Evolutionary conservation across 139 green algal species (phyloP).

Genomic region (Haematococcus lacustris): DNA sequence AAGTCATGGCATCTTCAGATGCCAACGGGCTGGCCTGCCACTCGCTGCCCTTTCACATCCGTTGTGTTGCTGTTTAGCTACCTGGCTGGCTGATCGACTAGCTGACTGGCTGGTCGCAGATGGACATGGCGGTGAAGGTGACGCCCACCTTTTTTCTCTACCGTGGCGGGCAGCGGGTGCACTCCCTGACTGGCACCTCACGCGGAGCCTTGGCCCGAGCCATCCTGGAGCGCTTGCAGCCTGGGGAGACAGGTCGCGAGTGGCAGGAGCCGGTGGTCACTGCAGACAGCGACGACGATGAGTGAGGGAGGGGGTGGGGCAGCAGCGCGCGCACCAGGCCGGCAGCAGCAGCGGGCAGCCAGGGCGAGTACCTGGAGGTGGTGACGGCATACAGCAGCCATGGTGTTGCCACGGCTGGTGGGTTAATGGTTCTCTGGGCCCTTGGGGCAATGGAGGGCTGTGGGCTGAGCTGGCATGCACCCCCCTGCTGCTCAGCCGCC

Average conservation of each 20-base stretch:
- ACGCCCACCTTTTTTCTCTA: constrained; percentile 70
- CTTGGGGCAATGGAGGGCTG: too few species aligned
- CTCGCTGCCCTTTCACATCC: not conserved
- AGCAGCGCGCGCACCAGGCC: too few species aligned
- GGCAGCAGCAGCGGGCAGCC: too few species aligned
- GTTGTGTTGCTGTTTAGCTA: not conserved
- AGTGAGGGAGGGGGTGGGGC: not conserved
- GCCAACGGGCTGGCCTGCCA: constrained; percentile 6
- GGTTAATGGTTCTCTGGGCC: too few species aligned
- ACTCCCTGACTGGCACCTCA: constrained; percentile 44
- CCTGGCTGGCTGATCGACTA: too few species aligned
- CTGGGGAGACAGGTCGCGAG: constrained; percentile 17
- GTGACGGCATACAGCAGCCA: too few species aligned
- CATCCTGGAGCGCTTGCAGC: constrained; percentile 20
- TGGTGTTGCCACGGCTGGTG: too few species aligned
- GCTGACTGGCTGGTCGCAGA: not conserved
- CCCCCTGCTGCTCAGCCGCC: too few species aligned
- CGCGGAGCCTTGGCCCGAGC: constrained; percentile 45
- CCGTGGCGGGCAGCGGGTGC: constrained; percentile 28
- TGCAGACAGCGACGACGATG: not conserved
- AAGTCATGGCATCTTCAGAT: not conserved
- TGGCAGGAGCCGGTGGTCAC: constrained; percentile 2
- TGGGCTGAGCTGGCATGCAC: too few species aligned
- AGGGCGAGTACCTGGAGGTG: too few species aligned
- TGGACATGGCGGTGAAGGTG: constrained; percentile 30